Conservation (phyloP, 768 basidiomycete species). For the Psilocybe cubensis region DNA sequence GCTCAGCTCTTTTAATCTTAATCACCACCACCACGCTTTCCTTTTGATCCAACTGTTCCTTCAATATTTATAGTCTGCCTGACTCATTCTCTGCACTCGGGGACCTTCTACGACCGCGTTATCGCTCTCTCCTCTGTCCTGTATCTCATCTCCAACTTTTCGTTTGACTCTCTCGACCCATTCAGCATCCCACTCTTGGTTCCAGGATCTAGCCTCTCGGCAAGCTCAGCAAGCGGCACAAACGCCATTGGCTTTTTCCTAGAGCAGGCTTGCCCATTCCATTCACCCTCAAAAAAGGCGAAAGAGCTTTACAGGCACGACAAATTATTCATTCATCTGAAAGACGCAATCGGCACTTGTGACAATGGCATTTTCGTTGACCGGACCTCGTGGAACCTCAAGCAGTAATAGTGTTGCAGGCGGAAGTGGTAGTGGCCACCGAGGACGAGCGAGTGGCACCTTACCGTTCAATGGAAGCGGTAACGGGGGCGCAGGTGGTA, state of each 20-base stretch:
- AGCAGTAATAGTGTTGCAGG: not conserved
- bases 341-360: not conserved
- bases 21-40: not conserved
- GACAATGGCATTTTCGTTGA: not conserved
- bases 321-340: too few species aligned
- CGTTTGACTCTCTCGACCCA: not conserved
- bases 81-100: not conserved
- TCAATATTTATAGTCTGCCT: not conserved
- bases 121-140: not conserved
- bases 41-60: not conserved
- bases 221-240: too few species aligned
- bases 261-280: too few species aligned
- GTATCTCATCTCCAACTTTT: not conserved
- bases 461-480: not conserved
- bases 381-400: not conserved
- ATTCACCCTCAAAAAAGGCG: too few species aligned
- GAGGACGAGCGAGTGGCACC: not conserved
- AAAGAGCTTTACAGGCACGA: too few species aligned
- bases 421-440: not conserved
- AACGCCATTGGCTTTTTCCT: too few species aligned
- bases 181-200: too few species aligned
- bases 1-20: not conserved
- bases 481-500: not conserved
- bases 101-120: not conserved
- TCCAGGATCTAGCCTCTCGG: too few species aligned